Evolutionary conservation across 306 rosid genomes (phyloP).

Genomic region (Urtica urens): DNA sequence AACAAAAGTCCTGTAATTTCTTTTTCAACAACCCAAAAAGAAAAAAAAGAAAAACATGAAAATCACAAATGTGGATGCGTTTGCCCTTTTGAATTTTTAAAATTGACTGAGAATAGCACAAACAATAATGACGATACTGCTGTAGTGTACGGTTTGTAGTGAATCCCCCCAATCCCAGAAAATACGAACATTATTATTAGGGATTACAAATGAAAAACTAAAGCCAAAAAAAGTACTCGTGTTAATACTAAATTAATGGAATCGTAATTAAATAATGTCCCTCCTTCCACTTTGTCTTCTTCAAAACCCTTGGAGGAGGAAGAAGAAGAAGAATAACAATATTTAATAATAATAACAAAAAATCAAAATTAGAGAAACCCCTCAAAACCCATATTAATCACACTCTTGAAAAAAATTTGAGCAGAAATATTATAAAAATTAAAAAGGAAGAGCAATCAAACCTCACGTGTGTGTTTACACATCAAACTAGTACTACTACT

Average conservation of each 20-base stretch:
- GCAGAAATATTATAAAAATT: constrained; percentile 28
- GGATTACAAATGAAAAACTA: constrained; percentile 6
- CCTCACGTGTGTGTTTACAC: constrained; percentile 72
- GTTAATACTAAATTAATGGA: too few relatives aligned
- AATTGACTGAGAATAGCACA: constrained; percentile 27
- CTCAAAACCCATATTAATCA: constrained; percentile 39
- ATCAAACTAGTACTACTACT: constrained; percentile 50
- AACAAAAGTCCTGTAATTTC: constrained; percentile 16
- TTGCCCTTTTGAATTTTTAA: neutral
- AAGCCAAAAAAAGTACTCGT: constrained; percentile 23
- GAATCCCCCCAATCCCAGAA: constrained; percentile 30
- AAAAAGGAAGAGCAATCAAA: constrained; percentile 44
- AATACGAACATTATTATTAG: constrained; percentile 11
- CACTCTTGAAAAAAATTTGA: constrained; percentile 38
- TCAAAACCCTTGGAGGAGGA: too few relatives aligned
- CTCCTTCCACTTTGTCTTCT: constrained; percentile 26
- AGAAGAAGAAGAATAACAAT: too few relatives aligned
- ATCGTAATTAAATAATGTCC: constrained; percentile 22
- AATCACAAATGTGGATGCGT: neutral
- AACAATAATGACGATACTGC: constrained; percentile 51
- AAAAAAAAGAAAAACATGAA: constrained; percentile 11
- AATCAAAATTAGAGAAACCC: constrained; percentile 4
- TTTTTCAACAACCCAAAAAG: constrained; percentile 21
- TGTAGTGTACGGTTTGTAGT: constrained; percentile 30
- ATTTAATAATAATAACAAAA: neutral